Percentiles rank a stretch among this genome's conserved stretches.
These are phyloP conservation scores for Colletotrichum viniferum DNA, from an alignment of 2,329 filamentous ascomycete species.

Conservation along the genomic window DNA sequence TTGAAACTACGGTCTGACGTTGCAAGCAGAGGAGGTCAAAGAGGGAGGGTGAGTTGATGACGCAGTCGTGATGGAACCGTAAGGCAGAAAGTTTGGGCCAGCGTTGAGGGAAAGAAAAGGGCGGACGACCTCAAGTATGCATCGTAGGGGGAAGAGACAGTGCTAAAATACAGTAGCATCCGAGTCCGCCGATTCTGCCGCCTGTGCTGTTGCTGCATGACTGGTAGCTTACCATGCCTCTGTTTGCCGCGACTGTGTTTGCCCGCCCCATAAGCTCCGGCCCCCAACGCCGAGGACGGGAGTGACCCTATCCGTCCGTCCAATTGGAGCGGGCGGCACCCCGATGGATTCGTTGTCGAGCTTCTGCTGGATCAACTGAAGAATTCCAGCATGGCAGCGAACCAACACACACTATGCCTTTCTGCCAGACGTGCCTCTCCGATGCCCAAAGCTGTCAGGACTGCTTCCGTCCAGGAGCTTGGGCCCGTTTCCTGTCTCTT, in stretches of 20 bases:
- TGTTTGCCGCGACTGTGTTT: neutral
- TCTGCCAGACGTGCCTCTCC: neutral
- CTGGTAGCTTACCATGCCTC: neutral
- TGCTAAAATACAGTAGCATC: neutral
- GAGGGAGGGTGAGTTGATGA: neutral
- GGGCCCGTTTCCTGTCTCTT: neutral
- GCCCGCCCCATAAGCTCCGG: neutral
- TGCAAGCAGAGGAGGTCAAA: neutral
- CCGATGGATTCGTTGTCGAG: neutral
- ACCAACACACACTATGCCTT: neutral
- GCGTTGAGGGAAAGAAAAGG: neutral
- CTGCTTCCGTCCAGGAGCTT: neutral
- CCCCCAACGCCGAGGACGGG: neutral
- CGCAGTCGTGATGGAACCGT: conserved; percentile 12
- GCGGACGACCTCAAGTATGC: neutral
- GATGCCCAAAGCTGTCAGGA: neutral
- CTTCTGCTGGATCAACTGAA: neutral
- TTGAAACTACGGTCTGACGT: neutral
- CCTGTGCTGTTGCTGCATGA: neutral
- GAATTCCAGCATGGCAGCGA: neutral
- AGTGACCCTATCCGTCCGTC: neutral
- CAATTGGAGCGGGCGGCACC: neutral
- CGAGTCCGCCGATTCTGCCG: neutral
- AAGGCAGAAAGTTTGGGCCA: conserved; percentile 8
- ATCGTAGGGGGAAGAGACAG: neutral